Conservation (phyloP, 345 rosid genomes). For the Viola odorata region DNA sequence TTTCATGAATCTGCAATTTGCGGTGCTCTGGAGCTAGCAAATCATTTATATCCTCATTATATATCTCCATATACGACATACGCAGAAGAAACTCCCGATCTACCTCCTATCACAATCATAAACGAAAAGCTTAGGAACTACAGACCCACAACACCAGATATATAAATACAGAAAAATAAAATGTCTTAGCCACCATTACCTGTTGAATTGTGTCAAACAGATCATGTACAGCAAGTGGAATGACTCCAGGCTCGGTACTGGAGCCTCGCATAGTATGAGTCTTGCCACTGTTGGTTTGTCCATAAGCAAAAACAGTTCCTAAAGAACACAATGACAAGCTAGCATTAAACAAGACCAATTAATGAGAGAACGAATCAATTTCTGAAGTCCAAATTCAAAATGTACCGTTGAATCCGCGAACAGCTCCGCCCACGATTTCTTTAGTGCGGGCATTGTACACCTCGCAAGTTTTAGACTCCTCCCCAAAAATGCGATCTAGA, state of each 20-base stretch:
- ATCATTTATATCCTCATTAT: constrained; percentile 92
- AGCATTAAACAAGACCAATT: background rate
- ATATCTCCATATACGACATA: constrained; percentile 94
- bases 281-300: constrained; percentile 95
- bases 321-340: background rate
- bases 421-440: constrained; percentile 75
- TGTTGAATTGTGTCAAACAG: constrained; percentile 58
- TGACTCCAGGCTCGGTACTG: constrained; percentile 66
- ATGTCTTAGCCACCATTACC: constrained; percentile 23
- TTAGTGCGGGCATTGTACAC: constrained; percentile 71
- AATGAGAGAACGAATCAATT: background rate
- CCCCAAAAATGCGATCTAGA: constrained; percentile 62
- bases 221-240: constrained; percentile 75
- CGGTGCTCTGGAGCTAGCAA: constrained; percentile 87
- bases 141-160: background rate
- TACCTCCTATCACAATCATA: constrained; percentile 34
- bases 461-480: constrained; percentile 52
- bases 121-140: constrained; percentile 7
- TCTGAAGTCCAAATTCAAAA: background rate
- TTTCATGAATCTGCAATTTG: constrained; percentile 90
- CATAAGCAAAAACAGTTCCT: constrained; percentile 98
- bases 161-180: background rate
- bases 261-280: constrained; percentile 97
- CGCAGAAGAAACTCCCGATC: constrained; percentile 86
- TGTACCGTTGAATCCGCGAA: constrained; percentile 89